Evolutionary conservation across 148 eudicot species (phyloP), one percentile per base, ranked within the genome.

Genomic region (Rhododendron henanense): DNA sequence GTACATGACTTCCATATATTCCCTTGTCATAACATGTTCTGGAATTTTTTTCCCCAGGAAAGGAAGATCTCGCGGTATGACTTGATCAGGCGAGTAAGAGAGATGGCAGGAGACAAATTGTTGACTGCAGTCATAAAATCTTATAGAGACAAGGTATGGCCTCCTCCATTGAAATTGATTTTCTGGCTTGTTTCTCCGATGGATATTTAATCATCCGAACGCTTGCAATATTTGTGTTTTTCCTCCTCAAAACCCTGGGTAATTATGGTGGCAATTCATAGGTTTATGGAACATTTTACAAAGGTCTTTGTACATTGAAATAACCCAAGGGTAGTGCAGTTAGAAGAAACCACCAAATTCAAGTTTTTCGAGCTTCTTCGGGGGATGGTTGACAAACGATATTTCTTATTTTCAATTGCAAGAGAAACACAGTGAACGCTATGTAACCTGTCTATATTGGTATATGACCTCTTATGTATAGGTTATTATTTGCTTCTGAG

Each of bases 41-140:
- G 82, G 41, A 14, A 51, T 9, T 73, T 33, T 45, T 31, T 7
- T 84, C 81, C 19, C 59, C 91, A 95, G 98, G 89, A 88, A 44
- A 88, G 78, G 48, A 93, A 90, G 79, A 87, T 96, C 28, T 87
- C 96, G 8, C 87, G 98, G 44, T 78, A 21, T 13, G 91, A 90
- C 69, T 75, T 93, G 85, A 89, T 96, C 61, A 81, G 83, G 78
- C 85, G 23, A 18, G 81, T 96, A 61, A 88, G 93, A 84, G 65
- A 80, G 39, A 13, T 88, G 10, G 94, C 89, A 3, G 98, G 96
- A 31, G 93, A 91, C 81, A 87, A 92, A 79, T 50, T 92, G 85
- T 88, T 94, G 89, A 31, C 86, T 19, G 44, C 73, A 0, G 75
- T 92, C 61, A 89, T 95, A 33, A 94, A 92, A 84, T 81, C 88